Base-by-base conservation (phyloP, 73 alveolate genomes). In the Tetrahymena elliotti region DNA sequence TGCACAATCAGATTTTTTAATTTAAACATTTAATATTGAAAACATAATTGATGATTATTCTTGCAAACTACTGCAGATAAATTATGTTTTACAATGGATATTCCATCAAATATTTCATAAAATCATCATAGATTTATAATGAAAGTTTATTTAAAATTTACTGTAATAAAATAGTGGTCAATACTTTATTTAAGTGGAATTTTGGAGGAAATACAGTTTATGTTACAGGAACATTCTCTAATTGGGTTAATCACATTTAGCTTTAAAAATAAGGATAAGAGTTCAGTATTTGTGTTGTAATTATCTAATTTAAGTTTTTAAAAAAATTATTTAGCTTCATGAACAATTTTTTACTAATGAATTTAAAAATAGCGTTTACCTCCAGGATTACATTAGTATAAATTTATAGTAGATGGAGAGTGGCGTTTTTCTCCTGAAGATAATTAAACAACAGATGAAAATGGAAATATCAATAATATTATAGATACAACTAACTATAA, bases 381-480 rank as follows among this genome's bases (percentile, higher is more conserved):
- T 33, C 93, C 97, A 94, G 98, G 98, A 15, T 96, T 97, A 35
- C 99, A 99, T 84, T 97, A 98, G 40, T 99, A 99, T 96, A 99
- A 99, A 94, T 99, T 99, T 96, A 99, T 98, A 27, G 99, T 99
- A 35, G 99, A 99, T 94, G 98, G 97, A 31, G 99, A 99, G 52
- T 99, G 99, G 99, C 95, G 99, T 40, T 99, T 98, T 94, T 99
- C 99, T 8, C 99, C 99, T 33, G 99, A 99, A 53, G 98, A 99
- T 94, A 99, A 98, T 12, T 97, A 98, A 82, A 84, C 93, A 40
- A 94, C 97, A 35, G 99, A 97, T 93, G 96, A 95, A 35, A 37
- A 95, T 34, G 99, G 99, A 37, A 98, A 98, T 94, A 97, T 97
- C 18, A 98, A 98, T 93, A 98, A 98, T 94, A 95, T 95, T 83